phyloP scores from a whole-genome alignment of 495 filamentous ascomycete genomes.

The Penicillium atrosanguineum region DNA sequence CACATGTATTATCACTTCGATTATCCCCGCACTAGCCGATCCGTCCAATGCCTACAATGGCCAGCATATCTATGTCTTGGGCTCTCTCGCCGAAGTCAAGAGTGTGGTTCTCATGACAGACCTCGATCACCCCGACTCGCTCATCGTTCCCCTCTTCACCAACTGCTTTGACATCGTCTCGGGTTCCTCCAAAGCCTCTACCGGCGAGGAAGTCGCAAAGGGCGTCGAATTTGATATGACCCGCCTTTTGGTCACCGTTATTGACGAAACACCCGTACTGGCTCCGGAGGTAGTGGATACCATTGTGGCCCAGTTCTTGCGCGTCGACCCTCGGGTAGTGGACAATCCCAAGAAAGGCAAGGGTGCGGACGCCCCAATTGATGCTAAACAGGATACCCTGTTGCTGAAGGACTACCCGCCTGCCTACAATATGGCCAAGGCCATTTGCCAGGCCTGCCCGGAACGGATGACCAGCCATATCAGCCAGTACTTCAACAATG shows the following conservation, averaged over 20 bases:
- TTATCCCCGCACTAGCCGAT: slow-evolving; percentile 82
- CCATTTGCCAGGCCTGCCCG: slow-evolving; percentile 83
- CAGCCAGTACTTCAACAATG: slow-evolving; percentile 95
- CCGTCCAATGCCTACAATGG: slow-evolving; percentile 87
- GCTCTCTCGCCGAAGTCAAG: slow-evolving; percentile 87
- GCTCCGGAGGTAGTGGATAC: slow-evolving; percentile 85
- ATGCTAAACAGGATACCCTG: slow-evolving; percentile 76
- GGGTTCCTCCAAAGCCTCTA: slow-evolving; percentile 65
- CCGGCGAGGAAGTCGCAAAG: slow-evolving; percentile 78
- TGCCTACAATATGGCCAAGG: slow-evolving; percentile 94
- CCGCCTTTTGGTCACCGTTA: slow-evolving; percentile 72
- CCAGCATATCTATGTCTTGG: slow-evolving; percentile 86
- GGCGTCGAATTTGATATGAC: slow-evolving; percentile 94
- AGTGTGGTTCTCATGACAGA: slow-evolving; percentile 94
- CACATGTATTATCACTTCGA: slow-evolving; percentile 75
- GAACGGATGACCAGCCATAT: slow-evolving; percentile 93
- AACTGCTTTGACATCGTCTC: slow-evolving; percentile 91
- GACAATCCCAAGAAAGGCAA: slow-evolving; percentile 53
- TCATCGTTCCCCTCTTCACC: slow-evolving; percentile 78
- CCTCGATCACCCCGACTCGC: slow-evolving; percentile 70
- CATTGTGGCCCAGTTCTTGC: slow-evolving; percentile 91
- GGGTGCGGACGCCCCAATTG: slow-evolving; percentile 56
- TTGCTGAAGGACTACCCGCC: slow-evolving; percentile 80
- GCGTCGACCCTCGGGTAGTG: slow-evolving; percentile 65
- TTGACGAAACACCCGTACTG: slow-evolving; percentile 82